phyloP scores from a whole-genome alignment of 805 yeast genomes.

The Metschnikowia koreensis region DNA sequence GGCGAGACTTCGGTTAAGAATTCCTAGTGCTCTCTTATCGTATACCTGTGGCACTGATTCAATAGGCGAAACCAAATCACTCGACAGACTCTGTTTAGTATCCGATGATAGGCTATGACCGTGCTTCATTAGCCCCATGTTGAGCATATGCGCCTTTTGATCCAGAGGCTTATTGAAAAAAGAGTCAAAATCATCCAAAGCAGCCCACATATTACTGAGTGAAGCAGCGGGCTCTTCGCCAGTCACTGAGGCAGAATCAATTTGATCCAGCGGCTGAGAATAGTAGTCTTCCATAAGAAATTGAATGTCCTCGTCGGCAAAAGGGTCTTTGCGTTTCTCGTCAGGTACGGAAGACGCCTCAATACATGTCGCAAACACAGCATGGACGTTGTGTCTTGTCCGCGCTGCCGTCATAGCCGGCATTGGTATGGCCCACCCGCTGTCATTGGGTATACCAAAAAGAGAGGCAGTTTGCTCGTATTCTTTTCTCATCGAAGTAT shows the following conservation, averaged over 20 bases:
- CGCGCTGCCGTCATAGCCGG: conserved; percentile 87
- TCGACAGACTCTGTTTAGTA: conserved; percentile 49
- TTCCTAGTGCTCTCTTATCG: conserved; percentile 76
- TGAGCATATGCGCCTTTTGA: conserved; percentile 16
- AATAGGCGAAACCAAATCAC: conserved; percentile 46
- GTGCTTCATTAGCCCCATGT: conserved; percentile 8
- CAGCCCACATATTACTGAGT: conserved; percentile 88
- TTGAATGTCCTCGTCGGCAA: conserved; percentile 38
- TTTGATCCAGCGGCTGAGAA: conserved; percentile 33
- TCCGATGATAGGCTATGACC: conserved; percentile 56
- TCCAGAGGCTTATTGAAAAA: conserved; percentile 70
- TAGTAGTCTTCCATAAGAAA: conserved; percentile 63
- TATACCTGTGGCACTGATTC: conserved; percentile 77
- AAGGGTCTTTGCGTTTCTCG: conserved; percentile 20
- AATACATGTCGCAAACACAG: conserved; percentile 86
- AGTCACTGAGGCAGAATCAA: conserved; percentile 49
- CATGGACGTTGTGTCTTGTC: conserved; percentile 90
- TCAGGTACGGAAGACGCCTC: conserved; percentile 34
- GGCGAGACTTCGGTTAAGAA: conserved; percentile 69
- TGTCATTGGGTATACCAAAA: conserved; percentile 91
- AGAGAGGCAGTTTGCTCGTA: conserved; percentile 83
- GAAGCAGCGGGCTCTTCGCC: conserved; percentile 69
- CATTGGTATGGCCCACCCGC: conserved; percentile 98
- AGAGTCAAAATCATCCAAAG: conserved; percentile 82
- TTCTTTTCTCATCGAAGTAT: conserved; percentile 70